Conservation (phyloP, 1,284 basidiomycete species). For the Trametes hirsuta region DNA sequence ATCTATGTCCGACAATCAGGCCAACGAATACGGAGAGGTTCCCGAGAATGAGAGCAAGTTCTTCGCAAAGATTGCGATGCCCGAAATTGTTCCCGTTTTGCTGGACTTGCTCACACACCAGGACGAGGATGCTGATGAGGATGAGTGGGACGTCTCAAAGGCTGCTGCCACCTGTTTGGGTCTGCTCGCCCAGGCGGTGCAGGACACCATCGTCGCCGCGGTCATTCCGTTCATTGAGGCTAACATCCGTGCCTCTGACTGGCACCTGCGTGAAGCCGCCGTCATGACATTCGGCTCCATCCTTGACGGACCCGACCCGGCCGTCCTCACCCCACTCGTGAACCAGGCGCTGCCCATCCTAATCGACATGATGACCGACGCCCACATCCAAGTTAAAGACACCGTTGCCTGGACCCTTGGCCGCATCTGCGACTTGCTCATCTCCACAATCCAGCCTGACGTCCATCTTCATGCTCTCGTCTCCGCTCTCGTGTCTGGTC, state of each 20-base stretch:
- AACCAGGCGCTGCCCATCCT: conserved; percentile 93
- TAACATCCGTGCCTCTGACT: conserved; percentile 91
- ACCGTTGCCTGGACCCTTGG: conserved; percentile 98
- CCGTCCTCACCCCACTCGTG: conserved; percentile 87
- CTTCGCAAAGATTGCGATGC: conserved; percentile 93
- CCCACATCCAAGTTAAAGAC: conserved; percentile 89
- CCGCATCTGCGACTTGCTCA: conserved; percentile 91
- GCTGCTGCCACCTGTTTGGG: conserved; percentile 94
- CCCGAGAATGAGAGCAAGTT: conserved; percentile 87
- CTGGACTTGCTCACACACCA: conserved; percentile 89
- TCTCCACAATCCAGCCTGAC: conserved; percentile 88
- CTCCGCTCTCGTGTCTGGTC: conserved; percentile 80
- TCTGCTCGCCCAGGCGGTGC: conserved; percentile 89
- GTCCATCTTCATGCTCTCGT: conserved; percentile 87
- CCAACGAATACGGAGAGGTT: conserved; percentile 89
- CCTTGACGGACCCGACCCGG: conserved; percentile 92
- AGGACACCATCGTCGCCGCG: conserved; percentile 88
- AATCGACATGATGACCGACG: conserved; percentile 94
- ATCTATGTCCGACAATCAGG: conserved; percentile 47
- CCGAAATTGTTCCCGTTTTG: conserved; percentile 94
- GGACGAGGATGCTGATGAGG: conserved; percentile 97
- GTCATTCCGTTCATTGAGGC: conserved; percentile 98
- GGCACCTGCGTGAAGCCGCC: conserved; percentile 96
- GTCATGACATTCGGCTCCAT: conserved; percentile 99
- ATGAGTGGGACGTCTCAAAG: conserved; percentile 99